Evolutionary conservation across 1,139 yeast species (phyloP).

Genomic region (Suhomyces ambrosiae): DNA sequence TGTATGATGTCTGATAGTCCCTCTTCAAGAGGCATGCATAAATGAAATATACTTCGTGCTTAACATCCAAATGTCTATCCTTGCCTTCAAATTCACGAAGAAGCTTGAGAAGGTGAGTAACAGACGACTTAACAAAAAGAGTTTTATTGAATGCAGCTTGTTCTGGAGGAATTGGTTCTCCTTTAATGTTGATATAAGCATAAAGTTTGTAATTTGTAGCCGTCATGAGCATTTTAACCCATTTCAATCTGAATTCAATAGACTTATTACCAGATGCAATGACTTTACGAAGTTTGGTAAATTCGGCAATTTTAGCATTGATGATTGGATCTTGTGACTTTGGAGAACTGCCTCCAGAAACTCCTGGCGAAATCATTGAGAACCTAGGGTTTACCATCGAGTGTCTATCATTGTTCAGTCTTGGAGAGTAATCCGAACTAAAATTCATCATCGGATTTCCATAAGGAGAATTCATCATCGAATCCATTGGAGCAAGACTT

Average conservation of each 20-base stretch:
- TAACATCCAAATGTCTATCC: conserved; percentile 26
- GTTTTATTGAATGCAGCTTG: conserved; percentile 36
- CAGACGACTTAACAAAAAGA: conserved; percentile 43
- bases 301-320: conserved; percentile 38
- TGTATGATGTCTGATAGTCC: conserved; percentile 33
- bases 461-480: conserved; percentile 16
- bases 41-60: conserved; percentile 32
- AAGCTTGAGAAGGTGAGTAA: conserved; percentile 42
- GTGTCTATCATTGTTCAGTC: conserved; percentile 18
- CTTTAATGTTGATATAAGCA: conserved; percentile 47
- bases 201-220: conserved; percentile 46
- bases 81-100: conserved; percentile 38
- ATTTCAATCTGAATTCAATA: conserved; percentile 43
- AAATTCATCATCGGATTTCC: conserved; percentile 26
- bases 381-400: conserved; percentile 18
- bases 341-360: conserved; percentile 10
- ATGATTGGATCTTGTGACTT: conserved; percentile 23
- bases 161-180: conserved; percentile 40
- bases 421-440: conserved; percentile 22
- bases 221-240: conserved; percentile 48
- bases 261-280: conserved; percentile 50
- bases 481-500: conserved; percentile 12
- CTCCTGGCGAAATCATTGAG: conserved; percentile 14
- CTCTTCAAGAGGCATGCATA: conserved; percentile 45
- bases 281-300: conserved; percentile 35